Evolutionary conservation across 495 filamentous ascomycete species (phyloP).

Genomic region (Neurospora hispaniola): DNA sequence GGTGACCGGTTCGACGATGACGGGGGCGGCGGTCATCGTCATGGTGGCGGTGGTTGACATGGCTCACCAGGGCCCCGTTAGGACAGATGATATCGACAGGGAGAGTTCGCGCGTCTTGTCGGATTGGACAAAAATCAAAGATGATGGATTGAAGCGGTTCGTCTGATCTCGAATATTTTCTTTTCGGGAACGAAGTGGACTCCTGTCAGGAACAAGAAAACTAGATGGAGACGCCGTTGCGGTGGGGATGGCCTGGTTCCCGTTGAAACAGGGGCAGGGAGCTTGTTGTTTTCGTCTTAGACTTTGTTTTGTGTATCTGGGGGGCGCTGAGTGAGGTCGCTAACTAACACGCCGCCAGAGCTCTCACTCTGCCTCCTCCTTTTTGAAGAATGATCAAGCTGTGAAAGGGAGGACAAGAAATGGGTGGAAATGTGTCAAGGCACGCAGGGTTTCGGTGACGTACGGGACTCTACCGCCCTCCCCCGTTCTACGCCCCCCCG

Average conservation of each 20-base stretch:
- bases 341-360: background rate
- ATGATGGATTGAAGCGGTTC: background rate
- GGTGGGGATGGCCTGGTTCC: background rate
- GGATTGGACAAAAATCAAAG: background rate
- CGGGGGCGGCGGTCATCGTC: background rate
- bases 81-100: background rate
- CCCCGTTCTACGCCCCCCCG: background rate
- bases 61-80: background rate
- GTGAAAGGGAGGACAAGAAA: background rate
- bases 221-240: background rate
- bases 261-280: background rate
- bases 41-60: background rate
- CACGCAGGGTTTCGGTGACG: background rate
- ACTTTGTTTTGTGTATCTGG: background rate
- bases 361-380: background rate
- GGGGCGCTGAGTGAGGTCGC: background rate
- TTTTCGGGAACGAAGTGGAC: background rate
- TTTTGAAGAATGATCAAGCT: background rate
- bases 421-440: background rate
- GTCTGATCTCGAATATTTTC: background rate
- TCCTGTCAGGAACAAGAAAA: background rate
- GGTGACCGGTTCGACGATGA: background rate
- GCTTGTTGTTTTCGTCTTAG: background rate
- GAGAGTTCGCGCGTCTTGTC: background rate
- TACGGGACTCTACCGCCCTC: background rate